Base-by-base conservation (phyloP, 345 rosid genomes). In the Garcia nutans region DNA sequence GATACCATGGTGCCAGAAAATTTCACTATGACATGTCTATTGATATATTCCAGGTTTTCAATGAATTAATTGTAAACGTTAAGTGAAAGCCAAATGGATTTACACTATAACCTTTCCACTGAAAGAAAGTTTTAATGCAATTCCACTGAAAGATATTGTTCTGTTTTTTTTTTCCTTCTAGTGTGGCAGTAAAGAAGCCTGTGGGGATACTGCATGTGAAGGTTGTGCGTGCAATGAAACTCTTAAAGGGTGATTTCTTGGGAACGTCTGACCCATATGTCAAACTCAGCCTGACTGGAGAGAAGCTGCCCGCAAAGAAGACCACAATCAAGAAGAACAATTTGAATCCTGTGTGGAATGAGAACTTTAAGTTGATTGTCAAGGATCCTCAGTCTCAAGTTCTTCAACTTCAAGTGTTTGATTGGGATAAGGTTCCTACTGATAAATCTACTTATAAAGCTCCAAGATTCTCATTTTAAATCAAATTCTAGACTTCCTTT, bases 301-400 rank as follows among this genome's bases (percentile, higher is more conserved):
- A 90, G 55, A 86, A 75, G 72, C 87, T 92, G 26, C 87, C 87
- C 0, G 82, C 87, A 19, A 90, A 92, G 89, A 92, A 88, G 81
- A 92, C 97, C 22, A 87, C 91, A 3, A 68, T 88, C 77, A 92
- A 88, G 88, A 88, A 92, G 77, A 87, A 85, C 66, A 92, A 86
- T 82, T 80, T 92, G 75, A 92, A 90, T 80, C 97, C 97, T 6
- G 90, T 80, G 76, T 92, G 97, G 97, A 92, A 90, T 12, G 97
- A 92, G 86, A 76, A 79, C 81, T 92, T 92, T 87, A 86, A 89
- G 84, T 88, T 91, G 60, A 31, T 86, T 8, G 92, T 91, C 24
- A 89, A 86, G 82, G 93, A 91, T 23, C 92, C 91, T 31, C 49
- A 50, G 16, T 68, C 89, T 74, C 97, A 91, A 87, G 87, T 78